phyloP scores from a whole-genome alignment of 352 stramenopile species.

The Thraustochytrium sp. region DNA sequence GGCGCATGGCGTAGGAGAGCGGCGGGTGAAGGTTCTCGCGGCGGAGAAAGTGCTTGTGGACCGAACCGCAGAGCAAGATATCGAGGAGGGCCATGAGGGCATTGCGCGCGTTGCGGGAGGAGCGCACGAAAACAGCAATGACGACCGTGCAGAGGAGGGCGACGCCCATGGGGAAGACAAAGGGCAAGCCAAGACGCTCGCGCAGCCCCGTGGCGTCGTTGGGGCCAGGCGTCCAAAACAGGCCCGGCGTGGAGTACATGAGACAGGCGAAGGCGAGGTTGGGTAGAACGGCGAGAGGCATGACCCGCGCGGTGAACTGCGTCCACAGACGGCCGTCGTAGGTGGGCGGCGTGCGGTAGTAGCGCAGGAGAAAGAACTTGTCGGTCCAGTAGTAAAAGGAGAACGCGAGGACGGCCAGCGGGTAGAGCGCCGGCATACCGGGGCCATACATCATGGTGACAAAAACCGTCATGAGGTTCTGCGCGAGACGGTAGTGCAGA shows the following conservation, averaged over 20 bases:
- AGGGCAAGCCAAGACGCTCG: neutral
- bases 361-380: constrained; percentile 63
- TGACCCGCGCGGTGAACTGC: neutral
- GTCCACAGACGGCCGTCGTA: constrained; percentile 56
- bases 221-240: constrained; percentile 29
- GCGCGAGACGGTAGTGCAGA: constrained; percentile 56
- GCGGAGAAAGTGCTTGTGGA: neutral
- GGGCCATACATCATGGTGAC: constrained; percentile 62
- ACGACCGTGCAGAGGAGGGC: neutral
- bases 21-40: neutral
- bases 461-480: constrained; percentile 61
- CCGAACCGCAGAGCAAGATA: neutral
- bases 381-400: constrained; percentile 64
- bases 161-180: neutral
- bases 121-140: neutral
- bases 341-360: constrained; percentile 58
- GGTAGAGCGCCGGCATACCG: constrained; percentile 59
- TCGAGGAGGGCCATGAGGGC: neutral
- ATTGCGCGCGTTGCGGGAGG: neutral
- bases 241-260: constrained; percentile 34
- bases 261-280: constrained; percentile 16
- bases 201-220: neutral
- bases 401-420: constrained; percentile 59
- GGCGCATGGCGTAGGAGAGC: neutral
- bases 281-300: constrained; percentile 22